phyloP scores from a whole-genome alignment of 495 filamentous ascomycete species.

The Penicillium daleae region DNA sequence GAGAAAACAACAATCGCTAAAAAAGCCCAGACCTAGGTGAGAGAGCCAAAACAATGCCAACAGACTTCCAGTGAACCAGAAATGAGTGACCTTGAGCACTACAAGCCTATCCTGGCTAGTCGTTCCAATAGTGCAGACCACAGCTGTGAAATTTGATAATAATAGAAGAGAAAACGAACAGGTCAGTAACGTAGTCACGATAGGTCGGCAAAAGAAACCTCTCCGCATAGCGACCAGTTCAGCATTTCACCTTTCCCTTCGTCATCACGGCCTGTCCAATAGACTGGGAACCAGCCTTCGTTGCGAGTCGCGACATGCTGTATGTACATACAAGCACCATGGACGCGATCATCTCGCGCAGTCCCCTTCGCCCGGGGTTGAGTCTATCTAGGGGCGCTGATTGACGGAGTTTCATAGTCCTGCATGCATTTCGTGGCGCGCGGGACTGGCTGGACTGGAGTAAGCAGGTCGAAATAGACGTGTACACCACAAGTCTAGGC shows the following conservation, averaged over 20 bases:
- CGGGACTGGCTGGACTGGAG: neutral
- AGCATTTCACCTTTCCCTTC: neutral
- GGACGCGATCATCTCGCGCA: neutral
- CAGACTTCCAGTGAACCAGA: neutral
- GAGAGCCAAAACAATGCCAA: neutral
- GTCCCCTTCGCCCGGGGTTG: neutral
- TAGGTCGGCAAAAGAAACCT: neutral
- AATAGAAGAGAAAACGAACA: neutral
- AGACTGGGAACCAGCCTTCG: neutral
- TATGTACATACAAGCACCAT: neutral
- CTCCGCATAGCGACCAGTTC: neutral
- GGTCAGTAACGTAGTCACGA: neutral
- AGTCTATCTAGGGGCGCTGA: constrained; percentile 7
- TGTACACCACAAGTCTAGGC: constrained; percentile 5
- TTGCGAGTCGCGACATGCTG: neutral
- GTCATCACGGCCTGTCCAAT: neutral
- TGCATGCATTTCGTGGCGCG: constrained; percentile 11
- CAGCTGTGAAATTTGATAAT: neutral
- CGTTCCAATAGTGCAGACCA: neutral
- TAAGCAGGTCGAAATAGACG: constrained; percentile 5
- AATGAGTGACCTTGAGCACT: neutral
- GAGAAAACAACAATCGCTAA: neutral
- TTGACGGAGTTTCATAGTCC: constrained; percentile 21
- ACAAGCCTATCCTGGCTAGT: neutral
- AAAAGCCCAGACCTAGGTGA: neutral